Evolutionary conservation across 208 protist species (phyloP), one percentile per base, ranked within the genome.

Genomic region (Kentomonas sorsogonicus): DNA sequence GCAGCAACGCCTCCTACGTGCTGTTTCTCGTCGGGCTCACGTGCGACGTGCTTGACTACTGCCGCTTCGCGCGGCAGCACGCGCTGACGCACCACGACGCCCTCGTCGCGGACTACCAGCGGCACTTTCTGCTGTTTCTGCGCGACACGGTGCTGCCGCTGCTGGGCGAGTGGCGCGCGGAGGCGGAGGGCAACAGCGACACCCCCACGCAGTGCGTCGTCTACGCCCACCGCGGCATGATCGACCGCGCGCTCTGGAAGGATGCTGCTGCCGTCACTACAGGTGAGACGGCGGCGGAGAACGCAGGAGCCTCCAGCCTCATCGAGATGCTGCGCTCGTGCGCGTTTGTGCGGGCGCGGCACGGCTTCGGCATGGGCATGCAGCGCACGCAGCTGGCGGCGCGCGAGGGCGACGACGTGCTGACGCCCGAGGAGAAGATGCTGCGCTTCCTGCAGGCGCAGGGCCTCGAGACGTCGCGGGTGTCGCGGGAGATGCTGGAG

Each of bases 301-400:
- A 23, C 20, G 20, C 33, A 47, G 23, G 56, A 62, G 51, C 25
- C 40, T 0, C 30, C 45, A 4, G 33, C 29, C 41, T 83, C 22
- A 22, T 66, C 11, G 39, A 29, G 23, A 64, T 88, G 38, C 53
- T 93, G 5, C 66, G 72, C 43, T 76, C 67, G 7, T 76, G 62
- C 40, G 70, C 79, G 18, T 93, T 86, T 70, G 82, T 93, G 15
- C 70, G 86, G 16, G 67, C 77, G 10, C 78, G 82, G 5, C 86
- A 93, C 59, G 80, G 82, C 38, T 93, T 93, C 59, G 86, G 86
- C 22, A 80, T 93, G 77, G 86, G 86, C 52, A 75, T 87, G 76
- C 83, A 89, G 62, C 81, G 86, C 38, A 85, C 79, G 16, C 79
- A 93, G 61, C 66, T 93, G 10, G 65, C 77, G 1, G 63, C 66